Percentiles rank a stretch among this genome's conserved stretches.
Evolutionary conservation across 1,139 yeast genomes (phyloP).

Genomic region (Saccharomyces hybrid): DNA sequence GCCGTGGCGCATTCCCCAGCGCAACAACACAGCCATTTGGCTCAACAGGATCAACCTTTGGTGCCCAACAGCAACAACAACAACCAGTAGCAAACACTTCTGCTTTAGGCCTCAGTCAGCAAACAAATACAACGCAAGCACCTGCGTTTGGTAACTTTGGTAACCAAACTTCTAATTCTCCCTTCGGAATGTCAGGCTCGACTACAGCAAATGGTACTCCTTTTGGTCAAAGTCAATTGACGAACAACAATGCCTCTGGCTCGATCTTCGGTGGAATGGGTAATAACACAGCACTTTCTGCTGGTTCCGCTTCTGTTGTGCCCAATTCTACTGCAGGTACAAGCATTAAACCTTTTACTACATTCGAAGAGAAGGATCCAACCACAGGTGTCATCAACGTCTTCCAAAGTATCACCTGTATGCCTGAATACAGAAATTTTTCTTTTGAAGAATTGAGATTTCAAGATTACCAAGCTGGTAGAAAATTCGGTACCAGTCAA

Average conservation of each 20-base stretch:
- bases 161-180: slow-evolving; percentile 25
- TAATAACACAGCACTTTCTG: slow-evolving; percentile 19
- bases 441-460: slow-evolving; percentile 84
- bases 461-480: slow-evolving; percentile 76
- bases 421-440: slow-evolving; percentile 82
- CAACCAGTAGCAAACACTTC: slow-evolving; percentile 3
- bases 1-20: slow-evolving; percentile 18
- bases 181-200: slow-evolving; percentile 13
- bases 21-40: slow-evolving; percentile 40
- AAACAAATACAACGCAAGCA: neutral
- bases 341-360: slow-evolving; percentile 56
- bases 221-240: slow-evolving; percentile 2
- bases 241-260: slow-evolving; percentile 6
- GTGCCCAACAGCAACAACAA: slow-evolving; percentile 12
- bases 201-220: neutral
- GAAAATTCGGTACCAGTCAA: slow-evolving; percentile 37
- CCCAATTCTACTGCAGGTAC: slow-evolving; percentile 49
- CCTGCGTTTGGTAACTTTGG: slow-evolving; percentile 29
- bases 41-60: slow-evolving; percentile 33
- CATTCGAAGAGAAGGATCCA: slow-evolving; percentile 67
- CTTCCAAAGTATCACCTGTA: slow-evolving; percentile 70
- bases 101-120: neutral
- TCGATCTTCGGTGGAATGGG: slow-evolving; percentile 5
- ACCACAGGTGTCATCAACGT: slow-evolving; percentile 48
- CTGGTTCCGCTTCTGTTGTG: slow-evolving; percentile 29